Conservation (phyloP, 78 protist genomes). For the Dictyostelium purpureum region DNA sequence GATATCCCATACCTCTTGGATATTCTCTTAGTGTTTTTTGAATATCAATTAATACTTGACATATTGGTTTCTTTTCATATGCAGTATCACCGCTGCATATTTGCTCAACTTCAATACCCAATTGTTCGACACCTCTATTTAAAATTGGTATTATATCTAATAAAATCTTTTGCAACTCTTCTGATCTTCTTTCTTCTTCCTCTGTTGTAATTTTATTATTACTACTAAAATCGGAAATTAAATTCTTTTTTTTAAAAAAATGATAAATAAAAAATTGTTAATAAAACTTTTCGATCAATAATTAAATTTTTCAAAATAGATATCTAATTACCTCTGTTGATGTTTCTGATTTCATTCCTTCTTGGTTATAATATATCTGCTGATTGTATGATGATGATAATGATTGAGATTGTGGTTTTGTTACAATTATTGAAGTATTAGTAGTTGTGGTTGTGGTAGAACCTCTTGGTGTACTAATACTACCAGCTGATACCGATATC, state of each 20-base stretch:
- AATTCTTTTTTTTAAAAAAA: too few species aligned
- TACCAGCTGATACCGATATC: too few species aligned
- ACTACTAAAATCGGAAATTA: too few species aligned
- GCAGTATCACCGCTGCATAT: conserved; percentile 38
- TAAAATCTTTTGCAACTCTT: conserved; percentile 27
- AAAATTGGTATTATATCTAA: conserved; percentile 33
- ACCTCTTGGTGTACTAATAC: not conserved
- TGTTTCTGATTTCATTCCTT: not conserved
- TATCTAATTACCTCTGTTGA: not conserved
- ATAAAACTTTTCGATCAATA: too few species aligned
- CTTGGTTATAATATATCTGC: not conserved
- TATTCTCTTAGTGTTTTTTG: conserved; percentile 64
- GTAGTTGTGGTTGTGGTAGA: not conserved
- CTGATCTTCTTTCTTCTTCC: conserved; percentile 54
- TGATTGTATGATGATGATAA: not conserved
- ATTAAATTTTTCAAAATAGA: too few species aligned
- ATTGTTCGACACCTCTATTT: conserved; percentile 33
- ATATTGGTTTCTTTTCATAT: conserved; percentile 30
- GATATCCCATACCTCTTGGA: conserved; percentile 76
- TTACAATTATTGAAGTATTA: not conserved
- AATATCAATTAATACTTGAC: conserved; percentile 51
- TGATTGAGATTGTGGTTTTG: conserved; percentile 11
- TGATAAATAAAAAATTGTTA: too few species aligned
- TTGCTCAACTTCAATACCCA: conserved; percentile 24
- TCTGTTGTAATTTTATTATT: conserved; percentile 5